phyloP scores from a whole-genome alignment of 768 basidiomycete genomes.

The Xanthoconium stramineum region DNA sequence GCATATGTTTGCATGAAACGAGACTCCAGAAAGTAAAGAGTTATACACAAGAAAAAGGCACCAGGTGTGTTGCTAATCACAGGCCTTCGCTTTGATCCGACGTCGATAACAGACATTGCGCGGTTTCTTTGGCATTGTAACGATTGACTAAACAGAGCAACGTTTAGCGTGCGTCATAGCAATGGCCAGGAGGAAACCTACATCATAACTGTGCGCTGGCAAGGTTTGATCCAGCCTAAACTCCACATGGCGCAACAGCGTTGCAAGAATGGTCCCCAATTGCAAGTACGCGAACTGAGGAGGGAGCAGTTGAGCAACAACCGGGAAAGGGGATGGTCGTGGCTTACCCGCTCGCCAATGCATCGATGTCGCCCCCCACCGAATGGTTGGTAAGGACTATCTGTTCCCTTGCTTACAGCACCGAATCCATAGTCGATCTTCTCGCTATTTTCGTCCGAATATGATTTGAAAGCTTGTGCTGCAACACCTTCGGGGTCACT shows the following conservation, averaged over 20 bases:
- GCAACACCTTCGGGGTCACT: conserved; percentile 80
- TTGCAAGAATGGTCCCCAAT: conserved; percentile 77
- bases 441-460: conserved; percentile 73
- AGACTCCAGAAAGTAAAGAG: no score
- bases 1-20: no score
- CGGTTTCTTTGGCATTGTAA: conserved; percentile 79
- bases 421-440: conserved; percentile 98
- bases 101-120: conserved; percentile 64
- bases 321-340: not conserved
- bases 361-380: conserved; percentile 95
- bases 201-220: conserved; percentile 87
- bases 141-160: conserved; percentile 70
- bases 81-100: conserved; percentile 31
- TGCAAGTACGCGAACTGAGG: conserved; percentile 93
- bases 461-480: conserved; percentile 70
- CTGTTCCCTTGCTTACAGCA: conserved; percentile 92
- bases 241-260: conserved; percentile 74
- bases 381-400: conserved; percentile 95
- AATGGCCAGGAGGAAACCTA: conserved; percentile 38
- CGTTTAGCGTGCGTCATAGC: conserved; percentile 4
- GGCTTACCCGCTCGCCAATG: conserved; percentile 80
- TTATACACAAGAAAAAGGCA: no score
- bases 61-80: no score
- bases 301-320: conserved; percentile 2
- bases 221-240: conserved; percentile 59